Evolutionary conservation across 192 early-diverging fungal genomes (phyloP).

Genomic region (Rhizoclosmatium globosum): DNA sequence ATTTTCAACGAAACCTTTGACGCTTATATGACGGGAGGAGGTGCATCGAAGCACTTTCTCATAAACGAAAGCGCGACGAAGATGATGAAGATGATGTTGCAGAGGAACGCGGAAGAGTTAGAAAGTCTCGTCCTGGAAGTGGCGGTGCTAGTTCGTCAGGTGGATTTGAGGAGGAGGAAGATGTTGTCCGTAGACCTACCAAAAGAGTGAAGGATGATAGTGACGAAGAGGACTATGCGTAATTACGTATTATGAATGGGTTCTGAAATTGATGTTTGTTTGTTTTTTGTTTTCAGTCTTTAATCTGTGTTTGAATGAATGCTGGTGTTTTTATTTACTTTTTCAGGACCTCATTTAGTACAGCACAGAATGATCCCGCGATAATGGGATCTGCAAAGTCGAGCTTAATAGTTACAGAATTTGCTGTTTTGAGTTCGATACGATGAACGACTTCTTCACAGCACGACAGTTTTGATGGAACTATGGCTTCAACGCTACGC

Average conservation of each 20-base stretch:
- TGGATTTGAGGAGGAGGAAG: constrained; percentile 18
- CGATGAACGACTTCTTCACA: too few species aligned
- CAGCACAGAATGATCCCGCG: not conserved
- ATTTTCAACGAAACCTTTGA: constrained; percentile 26
- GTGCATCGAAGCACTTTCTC: not conserved
- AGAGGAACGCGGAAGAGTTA: not conserved
- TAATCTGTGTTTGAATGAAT: not conserved
- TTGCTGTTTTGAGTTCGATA: too few species aligned
- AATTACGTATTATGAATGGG: not conserved
- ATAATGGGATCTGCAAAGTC: not conserved
- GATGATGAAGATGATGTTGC: constrained; percentile 7
- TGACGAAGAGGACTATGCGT: constrained; percentile 12
- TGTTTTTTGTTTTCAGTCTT: not conserved
- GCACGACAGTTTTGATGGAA: too few species aligned
- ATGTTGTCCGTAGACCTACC: constrained; percentile 9
- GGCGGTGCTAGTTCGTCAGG: not conserved
- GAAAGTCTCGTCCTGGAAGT: not conserved
- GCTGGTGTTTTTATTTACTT: too few species aligned
- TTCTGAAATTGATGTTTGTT: not conserved
- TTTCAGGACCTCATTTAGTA: too few species aligned
- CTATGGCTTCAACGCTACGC: too few species aligned
- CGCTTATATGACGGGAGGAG: not conserved
- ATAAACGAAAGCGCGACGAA: constrained; percentile 26
- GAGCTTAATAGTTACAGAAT: not conserved
- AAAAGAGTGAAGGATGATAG: constrained; percentile 26